Evolutionary conservation across 495 filamentous ascomycete species (phyloP).

Genomic region (Aspergillus avenaceus): DNA sequence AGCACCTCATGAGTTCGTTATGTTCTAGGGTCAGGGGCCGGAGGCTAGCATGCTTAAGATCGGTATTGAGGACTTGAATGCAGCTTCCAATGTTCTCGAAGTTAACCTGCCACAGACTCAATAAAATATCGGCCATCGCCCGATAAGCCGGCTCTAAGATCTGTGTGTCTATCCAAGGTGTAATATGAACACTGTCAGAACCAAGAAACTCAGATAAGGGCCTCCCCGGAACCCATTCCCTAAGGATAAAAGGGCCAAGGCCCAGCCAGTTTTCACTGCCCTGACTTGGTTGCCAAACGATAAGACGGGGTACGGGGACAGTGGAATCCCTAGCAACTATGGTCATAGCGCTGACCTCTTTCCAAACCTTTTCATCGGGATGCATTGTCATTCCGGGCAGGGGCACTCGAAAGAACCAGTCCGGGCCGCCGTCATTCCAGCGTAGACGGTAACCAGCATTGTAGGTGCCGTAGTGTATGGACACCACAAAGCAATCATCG

Average conservation of each 20-base stretch:
- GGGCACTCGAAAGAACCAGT: conserved; percentile 13
- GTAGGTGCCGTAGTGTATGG: conserved; percentile 7
- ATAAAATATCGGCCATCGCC: conserved; percentile 26
- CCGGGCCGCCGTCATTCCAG: conserved; percentile 4
- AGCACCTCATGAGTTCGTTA: conserved; percentile 21
- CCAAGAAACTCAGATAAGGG: conserved; percentile 9
- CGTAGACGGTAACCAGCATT: conserved; percentile 7
- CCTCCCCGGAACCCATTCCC: conserved; percentile 22
- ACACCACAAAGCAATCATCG: conserved; percentile 1
- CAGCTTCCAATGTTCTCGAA: conserved; percentile 10
- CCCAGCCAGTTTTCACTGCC: conserved; percentile 14
- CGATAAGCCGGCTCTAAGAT: conserved; percentile 23
- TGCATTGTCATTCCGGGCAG: conserved; percentile 15
- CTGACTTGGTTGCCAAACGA: conserved; percentile 30
- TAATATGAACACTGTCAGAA: conserved; percentile 11
- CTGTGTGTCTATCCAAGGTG: conserved; percentile 20
- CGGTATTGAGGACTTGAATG: background rate
- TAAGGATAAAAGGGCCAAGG: conserved; percentile 43
- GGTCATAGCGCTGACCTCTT: conserved; percentile 28
- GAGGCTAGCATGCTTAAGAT: background rate
- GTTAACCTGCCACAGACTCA: conserved; percentile 24
- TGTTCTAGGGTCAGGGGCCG: conserved; percentile 20
- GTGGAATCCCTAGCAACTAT: conserved; percentile 23
- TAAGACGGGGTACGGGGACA: conserved; percentile 29
- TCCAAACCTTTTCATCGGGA: conserved; percentile 20